phyloP scores from a whole-genome alignment of 306 rosid genomes.

The Vachellia collinsii region DNA sequence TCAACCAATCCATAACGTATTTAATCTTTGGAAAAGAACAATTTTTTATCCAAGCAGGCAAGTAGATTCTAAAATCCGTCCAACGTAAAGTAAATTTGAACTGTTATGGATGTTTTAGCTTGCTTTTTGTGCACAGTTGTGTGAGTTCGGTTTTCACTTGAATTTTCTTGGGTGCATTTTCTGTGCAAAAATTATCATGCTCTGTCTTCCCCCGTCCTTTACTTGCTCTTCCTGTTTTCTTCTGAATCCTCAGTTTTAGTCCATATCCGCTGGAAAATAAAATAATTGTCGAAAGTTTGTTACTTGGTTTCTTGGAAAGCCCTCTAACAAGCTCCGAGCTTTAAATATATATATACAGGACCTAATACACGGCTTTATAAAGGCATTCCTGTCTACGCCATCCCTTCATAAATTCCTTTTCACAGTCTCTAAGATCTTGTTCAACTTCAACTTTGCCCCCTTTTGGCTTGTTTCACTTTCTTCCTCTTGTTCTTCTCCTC shows the following conservation, averaged over 20 bases:
- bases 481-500: conserved; percentile 23
- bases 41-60: not conserved
- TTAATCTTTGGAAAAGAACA: not conserved
- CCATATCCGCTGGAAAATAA: conserved; percentile 25
- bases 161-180: not conserved
- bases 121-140: not conserved
- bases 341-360: conserved; percentile 36
- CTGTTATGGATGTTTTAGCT: not conserved
- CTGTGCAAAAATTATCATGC: not conserved
- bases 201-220: not conserved
- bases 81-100: conserved; percentile 37
- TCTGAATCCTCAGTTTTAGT: conserved; percentile 41
- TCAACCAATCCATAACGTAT: not conserved
- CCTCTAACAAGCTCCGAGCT: conserved; percentile 48
- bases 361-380: conserved; percentile 34
- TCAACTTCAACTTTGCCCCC: not conserved
- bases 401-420: conserved; percentile 42
- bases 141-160: conserved; percentile 2
- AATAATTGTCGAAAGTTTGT: conserved; percentile 48
- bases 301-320: conserved; percentile 92
- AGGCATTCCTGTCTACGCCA: conserved; percentile 50
- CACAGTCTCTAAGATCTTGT: conserved; percentile 27
- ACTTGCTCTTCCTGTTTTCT: conserved; percentile 11
- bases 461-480: conserved; percentile 11
- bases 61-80: conserved; percentile 22